Percentiles rank a stretch among this genome's conserved stretches.
Conservation (phyloP, 108 stramenopile genomes). For the Chaetoceros tenuissimus region DNA sequence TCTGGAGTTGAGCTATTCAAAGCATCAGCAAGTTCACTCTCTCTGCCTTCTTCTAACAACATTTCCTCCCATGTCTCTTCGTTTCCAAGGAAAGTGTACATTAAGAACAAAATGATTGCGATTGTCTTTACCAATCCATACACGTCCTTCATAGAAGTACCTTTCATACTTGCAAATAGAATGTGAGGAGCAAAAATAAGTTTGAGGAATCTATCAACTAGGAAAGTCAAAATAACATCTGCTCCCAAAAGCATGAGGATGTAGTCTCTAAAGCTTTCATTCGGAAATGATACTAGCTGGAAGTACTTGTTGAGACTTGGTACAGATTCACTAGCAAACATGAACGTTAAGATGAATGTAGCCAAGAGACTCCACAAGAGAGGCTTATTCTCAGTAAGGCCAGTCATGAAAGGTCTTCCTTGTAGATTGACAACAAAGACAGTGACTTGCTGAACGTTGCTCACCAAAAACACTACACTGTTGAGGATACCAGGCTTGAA, state of each 20-base stretch:
- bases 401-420: constrained; percentile 98
- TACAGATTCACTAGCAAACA: constrained; percentile 84
- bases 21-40: constrained; percentile 35
- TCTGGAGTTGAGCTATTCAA: background rate
- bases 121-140: constrained; percentile 53
- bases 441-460: constrained; percentile 93
- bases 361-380: constrained; percentile 89
- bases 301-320: constrained; percentile 94
- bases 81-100: constrained; percentile 78
- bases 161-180: constrained; percentile 83
- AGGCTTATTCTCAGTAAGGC: constrained; percentile 91
- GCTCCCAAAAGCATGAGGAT: constrained; percentile 71
- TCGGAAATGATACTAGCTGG: constrained; percentile 95
- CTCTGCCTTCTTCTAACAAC: constrained; percentile 57
- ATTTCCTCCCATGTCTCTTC: constrained; percentile 72
- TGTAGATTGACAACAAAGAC: constrained; percentile 98
- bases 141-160: constrained; percentile 83
- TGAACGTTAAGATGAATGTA: constrained; percentile 81
- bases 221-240: constrained; percentile 76
- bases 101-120: constrained; percentile 61
- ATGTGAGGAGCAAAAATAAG: constrained; percentile 87
- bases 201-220: constrained; percentile 89
- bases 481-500: constrained; percentile 91
- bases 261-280: constrained; percentile 81
- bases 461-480: constrained; percentile 91